Evolutionary conservation across 768 basidiomycete genomes (phyloP).

Genomic region (Russula abietina): DNA sequence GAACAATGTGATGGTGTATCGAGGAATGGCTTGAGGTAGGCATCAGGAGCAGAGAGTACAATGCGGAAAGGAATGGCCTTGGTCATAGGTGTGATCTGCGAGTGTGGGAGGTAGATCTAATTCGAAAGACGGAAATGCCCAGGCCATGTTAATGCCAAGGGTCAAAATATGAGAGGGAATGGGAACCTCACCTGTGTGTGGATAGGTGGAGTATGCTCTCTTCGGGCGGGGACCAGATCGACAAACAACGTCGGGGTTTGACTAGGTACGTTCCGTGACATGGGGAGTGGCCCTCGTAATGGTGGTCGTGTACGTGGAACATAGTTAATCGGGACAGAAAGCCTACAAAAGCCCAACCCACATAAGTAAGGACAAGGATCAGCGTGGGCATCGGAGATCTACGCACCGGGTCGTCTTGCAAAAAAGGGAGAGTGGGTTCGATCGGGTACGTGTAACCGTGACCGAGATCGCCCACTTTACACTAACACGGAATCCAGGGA

Average conservation of each 20-base stretch:
- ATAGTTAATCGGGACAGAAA: constrained; percentile 18
- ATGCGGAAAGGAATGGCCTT: constrained; percentile 16
- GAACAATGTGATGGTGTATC: neutral
- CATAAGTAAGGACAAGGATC: neutral
- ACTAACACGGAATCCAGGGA: constrained; percentile 20
- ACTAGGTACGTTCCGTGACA: neutral
- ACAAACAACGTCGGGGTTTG: constrained; percentile 9
- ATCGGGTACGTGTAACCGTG: constrained; percentile 4
- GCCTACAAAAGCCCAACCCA: neutral
- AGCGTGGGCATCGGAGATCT: neutral
- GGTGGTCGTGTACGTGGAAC: constrained; percentile 18
- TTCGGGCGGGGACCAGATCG: constrained; percentile 8
- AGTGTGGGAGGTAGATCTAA: constrained; percentile 20
- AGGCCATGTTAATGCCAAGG: neutral
- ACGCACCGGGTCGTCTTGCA: constrained; percentile 14
- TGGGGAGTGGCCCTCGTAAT: constrained; percentile 9
- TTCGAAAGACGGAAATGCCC: neutral
- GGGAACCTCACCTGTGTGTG: constrained; percentile 15
- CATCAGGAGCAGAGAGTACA: constrained; percentile 15
- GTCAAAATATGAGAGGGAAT: neutral
- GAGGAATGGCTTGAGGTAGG: constrained; percentile 16
- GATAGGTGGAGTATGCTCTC: constrained; percentile 1
- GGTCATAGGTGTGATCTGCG: constrained; percentile 15
- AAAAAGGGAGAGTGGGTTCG: neutral
- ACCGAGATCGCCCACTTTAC: constrained; percentile 16